phyloP scores from a whole-genome alignment of 805 yeast genomes.

The Saccharomyces mikatae region DNA sequence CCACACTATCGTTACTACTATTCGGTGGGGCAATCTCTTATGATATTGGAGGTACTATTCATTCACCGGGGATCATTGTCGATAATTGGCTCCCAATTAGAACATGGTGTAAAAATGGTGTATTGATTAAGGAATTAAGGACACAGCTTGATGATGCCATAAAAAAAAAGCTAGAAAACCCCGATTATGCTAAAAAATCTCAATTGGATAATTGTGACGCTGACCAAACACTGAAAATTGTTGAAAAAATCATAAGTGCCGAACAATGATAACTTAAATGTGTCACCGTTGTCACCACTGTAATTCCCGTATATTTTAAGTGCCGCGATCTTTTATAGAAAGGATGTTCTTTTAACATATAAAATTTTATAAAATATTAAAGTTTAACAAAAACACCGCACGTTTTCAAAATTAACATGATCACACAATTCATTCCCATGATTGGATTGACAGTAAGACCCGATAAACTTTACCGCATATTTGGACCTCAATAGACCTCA shows the following conservation, averaged over 20 bases:
- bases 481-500: too few relatives aligned
- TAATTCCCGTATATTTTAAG: not conserved
- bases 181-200: slow-evolving; percentile 27
- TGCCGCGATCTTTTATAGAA: too few relatives aligned
- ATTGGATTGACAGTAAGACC: not conserved
- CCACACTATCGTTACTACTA: slow-evolving; percentile 60
- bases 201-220: slow-evolving; percentile 17
- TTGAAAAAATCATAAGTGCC: slow-evolving; percentile 32
- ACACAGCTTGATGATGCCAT: slow-evolving; percentile 58
- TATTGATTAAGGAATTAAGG: slow-evolving; percentile 65
- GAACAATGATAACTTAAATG: slow-evolving; percentile 6
- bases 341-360: not conserved
- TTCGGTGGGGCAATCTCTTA: slow-evolving; percentile 71
- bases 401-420: not conserved
- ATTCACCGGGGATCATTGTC: slow-evolving; percentile 76
- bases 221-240: slow-evolving; percentile 33
- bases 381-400: not conserved
- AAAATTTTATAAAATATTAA: not conserved
- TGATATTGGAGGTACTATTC: slow-evolving; percentile 41
- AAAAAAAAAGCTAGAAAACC: slow-evolving; percentile 49
- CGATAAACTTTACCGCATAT: not conserved
- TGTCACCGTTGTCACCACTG: not conserved
- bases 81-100: slow-evolving; percentile 86
- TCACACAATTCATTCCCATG: not conserved
- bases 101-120: slow-evolving; percentile 93